Evolutionary conservation across 805 yeast genomes (phyloP), one percentile per base, ranked within the genome.

Genomic region (Ogataea polymorpha): DNA sequence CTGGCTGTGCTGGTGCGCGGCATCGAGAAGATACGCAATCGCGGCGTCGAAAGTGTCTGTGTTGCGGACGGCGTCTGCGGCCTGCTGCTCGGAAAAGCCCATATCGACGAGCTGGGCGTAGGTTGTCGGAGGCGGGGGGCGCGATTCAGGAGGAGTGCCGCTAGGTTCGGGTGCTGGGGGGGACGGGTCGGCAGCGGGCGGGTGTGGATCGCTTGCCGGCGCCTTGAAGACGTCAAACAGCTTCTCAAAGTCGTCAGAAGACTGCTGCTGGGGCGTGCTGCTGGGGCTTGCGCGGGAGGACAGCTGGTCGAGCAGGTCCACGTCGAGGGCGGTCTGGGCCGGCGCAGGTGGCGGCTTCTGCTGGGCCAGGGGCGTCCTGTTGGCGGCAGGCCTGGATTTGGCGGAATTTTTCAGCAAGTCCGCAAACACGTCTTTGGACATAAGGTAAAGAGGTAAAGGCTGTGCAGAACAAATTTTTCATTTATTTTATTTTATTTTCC

Each of bases 41-140:
- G 95, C 89, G 17, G 67, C 71, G 42, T 81, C 76, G 7, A 86
- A 66, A 24, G 64, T 54, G 1, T 55, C 59, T 0, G 81, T 76
- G 33, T 67, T 62, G 6, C 62, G 70, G 26, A 87, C 67, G 0
- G 95, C 95, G 2, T 64, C 62, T 18, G 69, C 72, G 4, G 93
- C 79, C 38, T 70, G 75, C 2, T 77, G 80, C 1, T 74, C 65
- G 1, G 82, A 61, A 53, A 87, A 87, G 2, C 96, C 96, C 79
- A 87, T 87, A 44, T 86, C 93, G 2, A 85, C 62, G 31, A 86
- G 66, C 50, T 79, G 85, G 0, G 91, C 91, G 13, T 86, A 56
- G 1, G 34, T 32, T 4, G 42, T 32, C 7, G 21, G 27, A 5
- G 27, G 21, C 21, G 21, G 9, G 9, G 21, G 8, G 21, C 9